Evolutionary conservation across 805 yeast genomes (phyloP).

Genomic region (Jamesozyma hellenica): DNA sequence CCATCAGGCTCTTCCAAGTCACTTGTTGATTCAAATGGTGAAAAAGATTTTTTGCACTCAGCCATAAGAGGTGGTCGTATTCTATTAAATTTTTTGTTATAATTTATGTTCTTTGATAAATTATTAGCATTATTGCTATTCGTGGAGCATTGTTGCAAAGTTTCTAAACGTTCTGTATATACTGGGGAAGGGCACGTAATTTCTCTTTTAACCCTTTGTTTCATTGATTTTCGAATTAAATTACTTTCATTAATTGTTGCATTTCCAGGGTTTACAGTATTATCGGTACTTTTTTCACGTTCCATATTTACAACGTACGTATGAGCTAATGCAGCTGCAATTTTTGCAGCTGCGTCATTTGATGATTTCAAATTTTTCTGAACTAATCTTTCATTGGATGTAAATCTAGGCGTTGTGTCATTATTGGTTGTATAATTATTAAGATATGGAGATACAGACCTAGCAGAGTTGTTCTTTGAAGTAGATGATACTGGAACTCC

Average conservation of each 20-base stretch:
- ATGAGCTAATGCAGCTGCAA: slow-evolving; percentile 22
- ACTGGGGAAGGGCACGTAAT: neutral
- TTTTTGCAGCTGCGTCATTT: slow-evolving; percentile 4
- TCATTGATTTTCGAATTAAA: neutral
- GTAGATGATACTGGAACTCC: too few species aligned
- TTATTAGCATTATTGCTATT: too few species aligned
- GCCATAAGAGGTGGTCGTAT: neutral
- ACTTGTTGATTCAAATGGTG: neutral
- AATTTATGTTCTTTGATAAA: too few species aligned
- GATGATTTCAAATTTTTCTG: neutral
- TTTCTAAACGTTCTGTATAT: neutral
- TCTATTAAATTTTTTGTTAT: neutral
- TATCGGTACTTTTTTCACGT: slow-evolving; percentile 1
- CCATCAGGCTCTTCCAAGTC: neutral
- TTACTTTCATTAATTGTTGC: neutral
- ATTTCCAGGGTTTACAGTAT: neutral
- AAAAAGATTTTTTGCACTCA: neutral
- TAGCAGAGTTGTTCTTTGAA: too few species aligned
- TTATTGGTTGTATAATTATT: too few species aligned
- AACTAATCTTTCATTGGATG: too few species aligned
- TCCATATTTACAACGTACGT: slow-evolving; percentile 7
- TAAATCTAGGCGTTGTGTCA: too few species aligned
- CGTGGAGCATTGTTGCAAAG: too few species aligned
- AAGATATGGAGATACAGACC: too few species aligned
- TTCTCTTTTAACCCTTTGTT: slow-evolving; percentile 1